Base-by-base conservation (phyloP, 148 eudicot species). In the Silene uniflora region DNA sequence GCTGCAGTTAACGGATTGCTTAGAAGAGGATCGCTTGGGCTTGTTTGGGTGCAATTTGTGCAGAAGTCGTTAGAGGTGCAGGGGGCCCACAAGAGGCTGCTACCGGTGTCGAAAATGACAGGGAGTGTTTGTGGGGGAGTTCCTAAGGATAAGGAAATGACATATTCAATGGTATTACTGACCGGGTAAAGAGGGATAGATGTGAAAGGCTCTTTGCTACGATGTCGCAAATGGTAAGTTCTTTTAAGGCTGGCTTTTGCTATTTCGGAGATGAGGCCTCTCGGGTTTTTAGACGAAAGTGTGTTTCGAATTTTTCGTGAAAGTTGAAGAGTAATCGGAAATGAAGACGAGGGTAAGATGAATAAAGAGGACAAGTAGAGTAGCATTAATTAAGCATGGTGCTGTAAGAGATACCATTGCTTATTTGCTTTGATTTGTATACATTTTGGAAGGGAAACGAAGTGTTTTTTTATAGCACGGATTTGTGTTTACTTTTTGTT, bases 341-440 rank as follows among this genome's bases (percentile, higher is more conserved):
- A 58, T 19, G 62, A 58, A 58, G 62, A 58, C 19, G 62, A 19
- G 62, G 62, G 62, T 58, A 58, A 19, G 62, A 58, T 58, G 62
- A 58, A 58, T 58, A 58, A 58, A 58, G 62, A 58, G 22, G 62
- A 14, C 4, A 18, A n/a, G 19, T 18, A 58, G 22, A 58, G 62
- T 3, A 58, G 62, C 14, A n/a, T n/a, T n/a, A n/a, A 58, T 58
- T 58, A 58, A 1, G 62, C 62, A 58, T 16, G 0, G 62, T 18
- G 18, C 18, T 22, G 19, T 58, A 58, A 22, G 19, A 58, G n/a
- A 58, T 14, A 22, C 19, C 19, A 19, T 16, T 58, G 62, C 19
- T 58, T 58, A 18, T 58, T 14, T 58, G 62, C 4, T 0, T 58
- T 58, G 4, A 12, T 14, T n/a, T n/a, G n/a, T n/a, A n/a, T n/a